A percentile compares a stretch with the other conserved stretches of the same genome.
Conservation (phyloP, 192 early-diverging fungal species). For the Coemansia sp. region DNA sequence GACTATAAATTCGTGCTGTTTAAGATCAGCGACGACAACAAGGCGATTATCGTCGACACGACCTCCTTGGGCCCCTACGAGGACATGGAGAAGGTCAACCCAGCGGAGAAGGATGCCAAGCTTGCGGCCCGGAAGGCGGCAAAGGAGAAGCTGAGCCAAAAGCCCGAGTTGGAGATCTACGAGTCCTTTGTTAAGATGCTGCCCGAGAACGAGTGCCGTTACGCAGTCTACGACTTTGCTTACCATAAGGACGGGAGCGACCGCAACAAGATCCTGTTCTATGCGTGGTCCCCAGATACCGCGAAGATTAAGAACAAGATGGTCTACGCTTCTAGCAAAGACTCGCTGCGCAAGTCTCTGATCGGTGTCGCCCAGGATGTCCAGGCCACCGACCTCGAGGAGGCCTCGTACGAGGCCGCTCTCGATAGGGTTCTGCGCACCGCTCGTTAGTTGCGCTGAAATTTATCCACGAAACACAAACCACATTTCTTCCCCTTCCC, state of each 20-base stretch:
- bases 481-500: background rate
- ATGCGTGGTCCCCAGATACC: constrained; percentile 80
- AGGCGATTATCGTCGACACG: constrained; percentile 62
- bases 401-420: constrained; percentile 69
- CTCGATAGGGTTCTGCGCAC: constrained; percentile 58
- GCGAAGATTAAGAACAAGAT: constrained; percentile 81
- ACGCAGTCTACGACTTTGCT: constrained; percentile 87
- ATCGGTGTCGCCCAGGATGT: constrained; percentile 72
- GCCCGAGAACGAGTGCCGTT: constrained; percentile 72
- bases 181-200: constrained; percentile 67
- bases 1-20: constrained; percentile 71
- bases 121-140: constrained; percentile 59
- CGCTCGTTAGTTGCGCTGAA: constrained; percentile 25
- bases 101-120: constrained; percentile 59
- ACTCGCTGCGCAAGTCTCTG: constrained; percentile 69
- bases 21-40: constrained; percentile 70
- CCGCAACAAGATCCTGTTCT: constrained; percentile 87
- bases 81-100: background rate
- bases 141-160: background rate
- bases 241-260: constrained; percentile 59
- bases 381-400: constrained; percentile 81
- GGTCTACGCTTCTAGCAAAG: constrained; percentile 86
- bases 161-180: constrained; percentile 50
- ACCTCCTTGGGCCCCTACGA: constrained; percentile 1
- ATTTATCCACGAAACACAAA: background rate